Conservation (phyloP, 129 eudicot genomes). For the Pulicaria dysenterica region DNA sequence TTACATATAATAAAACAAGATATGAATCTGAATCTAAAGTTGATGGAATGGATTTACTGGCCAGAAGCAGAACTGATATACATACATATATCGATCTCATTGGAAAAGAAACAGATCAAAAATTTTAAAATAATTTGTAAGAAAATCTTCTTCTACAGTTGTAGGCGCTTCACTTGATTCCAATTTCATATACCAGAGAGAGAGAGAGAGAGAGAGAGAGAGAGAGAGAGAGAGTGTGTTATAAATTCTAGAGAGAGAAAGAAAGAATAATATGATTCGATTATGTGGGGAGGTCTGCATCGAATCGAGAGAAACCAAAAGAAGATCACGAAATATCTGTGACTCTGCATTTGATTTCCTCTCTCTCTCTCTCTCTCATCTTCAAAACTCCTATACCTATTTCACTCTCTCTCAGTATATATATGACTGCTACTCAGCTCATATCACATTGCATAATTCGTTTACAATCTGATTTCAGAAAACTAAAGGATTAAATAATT, state of each 20-base stretch:
- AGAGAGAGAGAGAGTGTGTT: no score
- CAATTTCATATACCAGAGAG: slow-evolving; percentile 22
- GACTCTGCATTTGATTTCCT: slow-evolving; percentile 45
- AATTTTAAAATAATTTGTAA: slow-evolving; percentile 3
- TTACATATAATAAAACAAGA: no score
- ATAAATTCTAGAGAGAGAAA: slow-evolving; percentile 31
- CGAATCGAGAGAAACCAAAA: slow-evolving; percentile 59
- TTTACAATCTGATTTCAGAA: not conserved
- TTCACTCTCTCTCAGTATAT: not conserved
- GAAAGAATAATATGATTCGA: slow-evolving; percentile 26
- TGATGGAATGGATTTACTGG: slow-evolving; percentile 32
- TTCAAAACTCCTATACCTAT: not conserved
- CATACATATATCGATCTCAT: slow-evolving; percentile 3
- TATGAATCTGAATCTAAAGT: slow-evolving; percentile 38
- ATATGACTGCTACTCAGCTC: slow-evolving; percentile 19
- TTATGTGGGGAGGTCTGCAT: slow-evolving; percentile 41
- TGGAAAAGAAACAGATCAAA: slow-evolving; percentile 27
- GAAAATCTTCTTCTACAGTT: slow-evolving; percentile 7
- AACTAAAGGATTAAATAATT: no score
- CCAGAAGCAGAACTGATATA: not conserved
- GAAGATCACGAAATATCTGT: slow-evolving; percentile 77
- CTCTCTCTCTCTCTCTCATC: slow-evolving; percentile 29
- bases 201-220: not conserved
- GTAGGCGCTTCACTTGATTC: slow-evolving; percentile 12
- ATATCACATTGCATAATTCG: slow-evolving; percentile 22